A percentile compares a stretch with the other conserved stretches of the same genome.
Conservation (phyloP, 352 stramenopile genomes). For the Thalassiosira exigua region DNA sequence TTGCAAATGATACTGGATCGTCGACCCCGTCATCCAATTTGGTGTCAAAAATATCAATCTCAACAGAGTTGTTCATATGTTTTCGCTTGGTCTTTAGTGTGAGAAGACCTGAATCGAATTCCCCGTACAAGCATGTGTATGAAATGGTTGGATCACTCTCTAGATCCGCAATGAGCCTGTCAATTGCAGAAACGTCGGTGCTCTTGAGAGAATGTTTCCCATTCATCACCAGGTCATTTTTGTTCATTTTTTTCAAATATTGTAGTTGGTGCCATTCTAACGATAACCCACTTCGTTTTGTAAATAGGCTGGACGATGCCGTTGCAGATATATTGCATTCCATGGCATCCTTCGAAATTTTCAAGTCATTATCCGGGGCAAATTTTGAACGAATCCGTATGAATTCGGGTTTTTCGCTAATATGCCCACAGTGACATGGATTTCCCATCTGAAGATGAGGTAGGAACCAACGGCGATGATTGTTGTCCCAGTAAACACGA, state of each 20-base stretch:
- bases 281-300: not conserved
- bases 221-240: not conserved
- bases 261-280: not conserved
- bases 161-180: not conserved
- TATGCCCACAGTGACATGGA: not conserved
- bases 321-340: not conserved
- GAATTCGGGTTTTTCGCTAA: not conserved
- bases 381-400: not conserved
- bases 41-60: not conserved
- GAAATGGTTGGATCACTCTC: not conserved
- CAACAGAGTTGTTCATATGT: not conserved
- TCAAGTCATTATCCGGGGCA: not conserved
- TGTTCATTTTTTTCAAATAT: not conserved
- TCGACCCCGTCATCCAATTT: conserved; percentile 2
- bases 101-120: conserved; percentile 3
- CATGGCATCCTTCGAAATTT: not conserved
- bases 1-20: conserved; percentile 1
- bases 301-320: not conserved
- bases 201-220: too few species aligned
- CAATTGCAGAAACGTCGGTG: not conserved
- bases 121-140: not conserved
- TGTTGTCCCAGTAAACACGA: not conserved
- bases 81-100: not conserved
- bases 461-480: not conserved
- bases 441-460: not conserved